phyloP scores from a whole-genome alignment of 1,139 yeast genomes.

The Candida labiduridarum region DNA sequence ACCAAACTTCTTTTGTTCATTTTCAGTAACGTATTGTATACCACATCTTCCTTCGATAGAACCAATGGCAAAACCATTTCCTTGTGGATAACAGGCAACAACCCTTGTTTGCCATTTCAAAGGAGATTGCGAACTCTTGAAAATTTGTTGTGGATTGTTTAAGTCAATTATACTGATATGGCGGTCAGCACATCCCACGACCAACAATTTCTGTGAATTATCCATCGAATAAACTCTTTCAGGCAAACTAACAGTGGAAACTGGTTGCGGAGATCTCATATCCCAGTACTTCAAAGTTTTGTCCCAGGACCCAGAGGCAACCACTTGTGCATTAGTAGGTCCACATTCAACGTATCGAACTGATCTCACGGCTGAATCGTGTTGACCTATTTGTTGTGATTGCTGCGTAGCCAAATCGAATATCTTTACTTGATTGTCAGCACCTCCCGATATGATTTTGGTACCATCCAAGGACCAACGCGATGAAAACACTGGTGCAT shows the following conservation, averaged over 20 bases:
- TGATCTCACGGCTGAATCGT: slow-evolving; percentile 76
- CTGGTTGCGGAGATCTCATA: slow-evolving; percentile 81
- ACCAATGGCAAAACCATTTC: slow-evolving; percentile 91
- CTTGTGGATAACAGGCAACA: slow-evolving; percentile 82
- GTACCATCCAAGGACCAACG: slow-evolving; percentile 89
- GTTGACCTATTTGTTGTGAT: slow-evolving; percentile 81
- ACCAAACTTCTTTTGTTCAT: slow-evolving; percentile 68
- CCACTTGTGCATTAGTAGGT: slow-evolving; percentile 75
- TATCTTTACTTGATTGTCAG: slow-evolving; percentile 84
- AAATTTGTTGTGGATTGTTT: slow-evolving; percentile 80
- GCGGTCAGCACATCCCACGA: slow-evolving; percentile 91
- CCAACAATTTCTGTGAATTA: slow-evolving; percentile 74
- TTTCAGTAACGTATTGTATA: slow-evolving; percentile 89
- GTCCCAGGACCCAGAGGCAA: slow-evolving; percentile 97
- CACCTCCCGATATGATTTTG: slow-evolving; percentile 87
- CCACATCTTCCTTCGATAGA: slow-evolving; percentile 97
- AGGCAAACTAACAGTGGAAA: slow-evolving; percentile 79
- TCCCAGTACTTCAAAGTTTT: slow-evolving; percentile 95
- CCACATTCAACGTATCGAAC: slow-evolving; percentile 84
- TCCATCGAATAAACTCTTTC: slow-evolving; percentile 95
- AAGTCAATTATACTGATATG: slow-evolving; percentile 78
- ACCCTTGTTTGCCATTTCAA: slow-evolving; percentile 88
- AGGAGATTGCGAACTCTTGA: slow-evolving; percentile 76
- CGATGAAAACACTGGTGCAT: slow-evolving; percentile 81
- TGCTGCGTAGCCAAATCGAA: slow-evolving; percentile 86